Conservation (phyloP, 225 moss, liverwort and hornwort genomes). For the Pseudisothecium myosuroides region DNA sequence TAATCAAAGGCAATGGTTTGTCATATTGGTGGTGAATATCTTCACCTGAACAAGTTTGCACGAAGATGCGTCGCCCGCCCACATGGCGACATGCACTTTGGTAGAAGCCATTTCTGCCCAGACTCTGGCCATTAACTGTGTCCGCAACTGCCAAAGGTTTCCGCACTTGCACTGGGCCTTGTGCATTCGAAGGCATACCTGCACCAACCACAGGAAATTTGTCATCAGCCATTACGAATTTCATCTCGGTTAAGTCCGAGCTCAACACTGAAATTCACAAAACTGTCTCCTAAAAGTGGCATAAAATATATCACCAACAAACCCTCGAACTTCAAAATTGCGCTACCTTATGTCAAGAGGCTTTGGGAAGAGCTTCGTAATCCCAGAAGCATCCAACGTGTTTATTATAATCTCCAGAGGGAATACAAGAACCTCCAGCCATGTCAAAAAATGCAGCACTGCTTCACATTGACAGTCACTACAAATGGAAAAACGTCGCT, state of each 20-base stretch:
- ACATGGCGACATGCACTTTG: slow-evolving; percentile 46
- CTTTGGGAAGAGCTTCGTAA: not conserved
- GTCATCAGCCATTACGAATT: not conserved
- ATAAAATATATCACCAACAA: not conserved
- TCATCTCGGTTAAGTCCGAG: not conserved
- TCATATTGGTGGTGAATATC: not conserved
- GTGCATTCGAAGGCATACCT: slow-evolving; percentile 85
- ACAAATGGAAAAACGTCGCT: not conserved
- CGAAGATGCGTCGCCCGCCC: slow-evolving; percentile 81
- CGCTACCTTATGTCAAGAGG: not conserved
- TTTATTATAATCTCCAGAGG: not conserved
- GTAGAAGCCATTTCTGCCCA: slow-evolving; percentile 28
- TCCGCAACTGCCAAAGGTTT: slow-evolving; percentile 77
- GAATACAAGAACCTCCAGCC: not conserved
- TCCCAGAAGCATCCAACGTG: not conserved
- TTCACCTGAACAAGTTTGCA: slow-evolving; percentile 70
- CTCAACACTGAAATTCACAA: not conserved
- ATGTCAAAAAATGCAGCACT: not conserved
- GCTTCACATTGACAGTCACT: not conserved
- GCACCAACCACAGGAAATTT: not conserved
- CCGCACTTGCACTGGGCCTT: slow-evolving; percentile 87
- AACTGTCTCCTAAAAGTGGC: not conserved
- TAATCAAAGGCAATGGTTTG: not conserved
- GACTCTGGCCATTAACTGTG: slow-evolving; percentile 59
- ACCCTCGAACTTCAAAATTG: not conserved